Evolutionary conservation across 768 basidiomycete species (phyloP).

Genomic region (Terana coerulea): DNA sequence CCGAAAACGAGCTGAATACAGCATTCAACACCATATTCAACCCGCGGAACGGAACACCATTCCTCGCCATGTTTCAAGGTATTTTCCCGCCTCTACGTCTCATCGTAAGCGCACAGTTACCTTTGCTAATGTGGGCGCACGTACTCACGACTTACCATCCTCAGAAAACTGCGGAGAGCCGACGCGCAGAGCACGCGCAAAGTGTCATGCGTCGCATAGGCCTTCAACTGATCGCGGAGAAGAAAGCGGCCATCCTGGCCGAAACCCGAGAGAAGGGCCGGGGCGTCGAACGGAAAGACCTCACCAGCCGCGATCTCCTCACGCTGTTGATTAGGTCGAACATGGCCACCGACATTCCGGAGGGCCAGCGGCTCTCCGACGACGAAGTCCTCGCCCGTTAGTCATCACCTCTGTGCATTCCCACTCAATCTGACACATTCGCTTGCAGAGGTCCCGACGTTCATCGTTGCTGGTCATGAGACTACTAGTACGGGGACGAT

Average conservation of each 20-base stretch:
- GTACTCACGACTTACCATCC: background rate
- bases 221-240: conserved; percentile 25
- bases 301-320: conserved; percentile 49
- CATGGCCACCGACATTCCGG: conserved; percentile 54
- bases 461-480: conserved; percentile 26
- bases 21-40: conserved; percentile 28
- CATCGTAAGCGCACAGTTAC: conserved; percentile 15
- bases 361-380: conserved; percentile 53
- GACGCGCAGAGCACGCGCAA: conserved; percentile 12
- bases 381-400: conserved; percentile 56
- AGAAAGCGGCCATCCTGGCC: conserved; percentile 29
- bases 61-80: conserved; percentile 15
- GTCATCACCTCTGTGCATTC: conserved; percentile 18
- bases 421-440: background rate
- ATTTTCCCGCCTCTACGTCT: conserved; percentile 21
- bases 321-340: conserved; percentile 62
- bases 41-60: background rate
- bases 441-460: conserved; percentile 7
- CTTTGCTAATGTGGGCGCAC: background rate
- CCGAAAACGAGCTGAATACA: conserved; percentile 28
- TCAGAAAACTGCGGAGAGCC: conserved; percentile 6
- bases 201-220: conserved; percentile 26
- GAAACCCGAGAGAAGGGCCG: conserved; percentile 20
- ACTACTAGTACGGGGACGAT: conserved; percentile 36
- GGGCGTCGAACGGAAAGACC: conserved; percentile 26